A percentile compares a stretch with the other conserved stretches of the same genome.
phyloP scores from a whole-genome alignment of 148 eudicot genomes.

The Salicornia ramosissima region DNA sequence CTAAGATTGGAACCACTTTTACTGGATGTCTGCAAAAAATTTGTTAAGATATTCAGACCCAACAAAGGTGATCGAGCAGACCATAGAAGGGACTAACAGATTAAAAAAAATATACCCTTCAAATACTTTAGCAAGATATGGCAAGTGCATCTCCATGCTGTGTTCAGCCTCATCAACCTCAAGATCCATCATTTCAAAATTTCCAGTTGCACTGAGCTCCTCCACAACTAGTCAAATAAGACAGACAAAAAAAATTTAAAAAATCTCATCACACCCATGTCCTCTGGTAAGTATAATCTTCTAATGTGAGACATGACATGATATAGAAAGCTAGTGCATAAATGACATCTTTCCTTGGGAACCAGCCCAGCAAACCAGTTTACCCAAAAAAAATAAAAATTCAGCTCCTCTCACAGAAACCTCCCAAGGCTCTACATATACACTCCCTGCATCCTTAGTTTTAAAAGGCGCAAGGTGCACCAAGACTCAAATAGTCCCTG shows the following conservation, averaged over 20 bases:
- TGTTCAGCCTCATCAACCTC: slow-evolving; percentile 94
- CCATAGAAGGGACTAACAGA: slow-evolving; percentile 3
- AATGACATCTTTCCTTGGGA: not conserved
- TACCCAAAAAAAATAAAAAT: not conserved
- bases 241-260: not conserved
- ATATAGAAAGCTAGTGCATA: not conserved
- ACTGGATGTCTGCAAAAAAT: slow-evolving; percentile 48
- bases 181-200: slow-evolving; percentile 83
- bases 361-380: not conserved
- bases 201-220: slow-evolving; percentile 82
- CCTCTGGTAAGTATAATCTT: not conserved
- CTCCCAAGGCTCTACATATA: not conserved
- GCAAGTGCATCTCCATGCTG: slow-evolving; percentile 99
- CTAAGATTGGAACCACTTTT: slow-evolving; percentile 88
- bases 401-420: not conserved
- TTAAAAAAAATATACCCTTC: slow-evolving; percentile 50
- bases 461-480: too few relatives aligned
- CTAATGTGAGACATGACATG: not conserved
- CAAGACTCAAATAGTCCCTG: too few relatives aligned
- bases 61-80: slow-evolving; percentile 1
- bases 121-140: slow-evolving; percentile 94
- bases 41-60: slow-evolving; percentile 24
- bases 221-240: slow-evolving; percentile 42
- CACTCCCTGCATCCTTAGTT: not conserved
- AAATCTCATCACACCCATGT: slow-evolving; percentile 2